Evolutionary conservation across 2,329 filamentous ascomycete species (phyloP).

Genomic region (Sarocladiaceae sp.): DNA sequence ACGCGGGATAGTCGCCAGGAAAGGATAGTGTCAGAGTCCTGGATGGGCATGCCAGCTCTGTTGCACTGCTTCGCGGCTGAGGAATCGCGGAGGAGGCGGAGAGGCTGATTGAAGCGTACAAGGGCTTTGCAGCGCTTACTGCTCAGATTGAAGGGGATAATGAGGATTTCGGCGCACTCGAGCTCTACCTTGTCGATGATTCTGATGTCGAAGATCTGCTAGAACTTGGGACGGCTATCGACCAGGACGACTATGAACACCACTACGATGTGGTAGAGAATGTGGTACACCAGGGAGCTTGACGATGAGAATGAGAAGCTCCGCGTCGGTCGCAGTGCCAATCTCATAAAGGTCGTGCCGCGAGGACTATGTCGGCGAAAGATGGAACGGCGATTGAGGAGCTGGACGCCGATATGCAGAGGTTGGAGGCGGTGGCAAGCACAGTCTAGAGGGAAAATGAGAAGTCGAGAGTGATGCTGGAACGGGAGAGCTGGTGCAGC

Average conservation of each 20-base stretch:
- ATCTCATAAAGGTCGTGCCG: constrained; percentile 42
- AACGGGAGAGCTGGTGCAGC: constrained; percentile 73
- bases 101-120: constrained; percentile 58
- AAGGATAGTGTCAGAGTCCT: constrained; percentile 57
- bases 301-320: constrained; percentile 61
- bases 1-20: constrained; percentile 71
- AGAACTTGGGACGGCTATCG: too few relatives aligned
- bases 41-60: constrained; percentile 24
- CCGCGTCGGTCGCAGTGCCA: constrained; percentile 43
- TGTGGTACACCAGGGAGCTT: constrained; percentile 74
- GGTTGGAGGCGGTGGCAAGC: constrained; percentile 65
- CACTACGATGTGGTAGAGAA: too few relatives aligned
- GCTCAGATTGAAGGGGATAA: constrained; percentile 59
- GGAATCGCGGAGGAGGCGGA: constrained; percentile 59
- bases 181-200: too few relatives aligned
- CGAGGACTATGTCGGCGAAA: constrained; percentile 51
- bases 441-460: constrained; percentile 66
- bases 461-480: constrained; percentile 57
- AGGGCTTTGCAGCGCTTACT: constrained; percentile 52
- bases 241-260: too few relatives aligned
- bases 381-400: constrained; percentile 62
- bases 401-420: constrained; percentile 66
- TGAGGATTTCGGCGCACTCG: constrained; percentile 22
- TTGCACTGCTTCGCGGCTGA: constrained; percentile 62
- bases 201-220: too few relatives aligned